Percentiles rank a stretch among this genome's conserved stretches.
Evolutionary conservation across 768 basidiomycete species (phyloP).

Genomic region (Xanthoconium purpureum): DNA sequence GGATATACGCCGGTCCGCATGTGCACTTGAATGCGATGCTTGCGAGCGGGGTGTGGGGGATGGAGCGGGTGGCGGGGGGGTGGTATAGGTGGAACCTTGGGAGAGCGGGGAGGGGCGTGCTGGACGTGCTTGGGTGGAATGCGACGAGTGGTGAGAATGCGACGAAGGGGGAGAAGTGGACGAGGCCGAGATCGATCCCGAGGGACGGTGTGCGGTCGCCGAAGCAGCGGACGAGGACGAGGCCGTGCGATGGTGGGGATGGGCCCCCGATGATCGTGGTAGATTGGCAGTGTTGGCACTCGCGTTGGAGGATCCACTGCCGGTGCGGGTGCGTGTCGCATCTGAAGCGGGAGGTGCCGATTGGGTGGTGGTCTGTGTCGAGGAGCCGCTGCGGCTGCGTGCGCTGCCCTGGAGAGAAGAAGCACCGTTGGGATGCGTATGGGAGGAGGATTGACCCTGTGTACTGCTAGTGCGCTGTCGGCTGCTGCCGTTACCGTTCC

Average conservation of each 20-base stretch:
- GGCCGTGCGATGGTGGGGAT: constrained; percentile 31
- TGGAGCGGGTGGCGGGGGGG: constrained; percentile 12
- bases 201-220: constrained; percentile 21
- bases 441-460: constrained; percentile 63
- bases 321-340: constrained; percentile 30
- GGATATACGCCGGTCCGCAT: constrained; percentile 73
- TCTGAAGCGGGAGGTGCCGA: constrained; percentile 22
- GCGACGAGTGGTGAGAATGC: constrained; percentile 27
- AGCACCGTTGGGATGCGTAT: constrained; percentile 33
- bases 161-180: constrained; percentile 28
- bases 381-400: constrained; percentile 38
- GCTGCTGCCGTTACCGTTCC: constrained; percentile 18
- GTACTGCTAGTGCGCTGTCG: constrained; percentile 71
- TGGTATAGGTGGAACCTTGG: constrained; percentile 29
- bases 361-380: constrained; percentile 27
- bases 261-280: constrained; percentile 20
- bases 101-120: constrained; percentile 33
- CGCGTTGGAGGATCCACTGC: constrained; percentile 28
- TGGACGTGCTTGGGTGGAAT: constrained; percentile 29
- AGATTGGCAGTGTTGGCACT: constrained; percentile 9
- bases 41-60: constrained; percentile 21
- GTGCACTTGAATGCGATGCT: constrained; percentile 43
- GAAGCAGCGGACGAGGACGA: constrained; percentile 29
- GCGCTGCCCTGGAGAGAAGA: constrained; percentile 33
- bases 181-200: constrained; percentile 28